These are phyloP conservation scores for Amorphotheca resinae DNA, from an alignment of 495 filamentous ascomycete species.

Conservation along the genomic window DNA sequence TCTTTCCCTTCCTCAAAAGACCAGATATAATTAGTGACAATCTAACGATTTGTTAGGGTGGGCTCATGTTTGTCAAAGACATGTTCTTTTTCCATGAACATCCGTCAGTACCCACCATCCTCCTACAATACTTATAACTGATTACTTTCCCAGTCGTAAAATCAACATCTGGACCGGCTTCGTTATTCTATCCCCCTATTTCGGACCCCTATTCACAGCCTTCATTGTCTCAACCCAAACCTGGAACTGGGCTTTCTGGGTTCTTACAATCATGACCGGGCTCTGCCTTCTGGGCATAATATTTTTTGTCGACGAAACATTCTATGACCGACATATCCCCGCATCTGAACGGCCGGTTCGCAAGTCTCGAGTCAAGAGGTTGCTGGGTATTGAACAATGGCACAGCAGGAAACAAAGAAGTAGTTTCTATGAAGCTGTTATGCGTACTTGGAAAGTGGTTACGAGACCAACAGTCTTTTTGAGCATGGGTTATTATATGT, in stretches of 20 bases:
- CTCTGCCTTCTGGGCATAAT: slow-evolving; percentile 35
- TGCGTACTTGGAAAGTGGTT: slow-evolving; percentile 16
- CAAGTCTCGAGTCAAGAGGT: slow-evolving; percentile 7
- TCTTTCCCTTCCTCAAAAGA: not conserved
- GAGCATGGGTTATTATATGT: slow-evolving; percentile 25
- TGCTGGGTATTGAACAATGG: slow-evolving; percentile 18
- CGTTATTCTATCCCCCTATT: slow-evolving; percentile 43
- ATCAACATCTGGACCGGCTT: slow-evolving; percentile 48
- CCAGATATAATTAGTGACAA: too few relatives aligned
- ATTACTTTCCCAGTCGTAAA: slow-evolving; percentile 25
- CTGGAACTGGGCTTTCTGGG: slow-evolving; percentile 36
- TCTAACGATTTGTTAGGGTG: slow-evolving; percentile 27
- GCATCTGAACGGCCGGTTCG: slow-evolving; percentile 23
- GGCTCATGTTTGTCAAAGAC: slow-evolving; percentile 52
- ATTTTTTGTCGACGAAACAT: slow-evolving; percentile 45
- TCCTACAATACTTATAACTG: not conserved
- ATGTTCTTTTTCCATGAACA: slow-evolving; percentile 56
- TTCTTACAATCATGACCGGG: slow-evolving; percentile 38
- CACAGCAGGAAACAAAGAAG: slow-evolving; percentile 5
- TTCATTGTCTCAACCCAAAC: slow-evolving; percentile 35
- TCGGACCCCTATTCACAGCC: slow-evolving; percentile 46
- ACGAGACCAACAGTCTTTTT: slow-evolving; percentile 26
- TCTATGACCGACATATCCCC: slow-evolving; percentile 42
- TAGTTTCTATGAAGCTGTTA: slow-evolving; percentile 10
- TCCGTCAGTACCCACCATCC: slow-evolving; percentile 17